Evolutionary conservation across 1,284 basidiomycete species (phyloP).

Genomic region (Ustilago esculenta): DNA sequence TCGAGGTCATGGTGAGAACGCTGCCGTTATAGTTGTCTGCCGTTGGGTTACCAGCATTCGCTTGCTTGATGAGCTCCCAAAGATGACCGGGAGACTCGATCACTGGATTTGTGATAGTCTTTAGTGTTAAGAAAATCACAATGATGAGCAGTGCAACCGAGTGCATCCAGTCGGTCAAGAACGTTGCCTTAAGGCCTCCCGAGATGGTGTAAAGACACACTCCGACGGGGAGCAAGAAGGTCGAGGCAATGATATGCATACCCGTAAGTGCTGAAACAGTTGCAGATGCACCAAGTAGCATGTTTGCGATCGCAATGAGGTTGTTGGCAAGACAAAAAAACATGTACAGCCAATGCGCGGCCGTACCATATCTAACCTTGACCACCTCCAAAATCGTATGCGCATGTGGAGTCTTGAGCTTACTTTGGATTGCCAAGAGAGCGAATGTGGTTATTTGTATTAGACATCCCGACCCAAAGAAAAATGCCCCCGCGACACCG

Average conservation of each 20-base stretch:
- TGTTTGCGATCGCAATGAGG: slow-evolving; percentile 59
- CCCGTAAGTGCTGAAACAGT: slow-evolving; percentile 58
- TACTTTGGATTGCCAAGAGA: slow-evolving; percentile 51
- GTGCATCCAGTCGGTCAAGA: slow-evolving; percentile 60
- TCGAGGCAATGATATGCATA: slow-evolving; percentile 56
- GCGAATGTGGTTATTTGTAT: slow-evolving; percentile 55
- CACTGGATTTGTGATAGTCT: slow-evolving; percentile 51
- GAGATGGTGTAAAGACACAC: slow-evolving; percentile 58
- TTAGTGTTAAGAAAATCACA: slow-evolving; percentile 51
- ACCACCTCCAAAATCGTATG: slow-evolving; percentile 63
- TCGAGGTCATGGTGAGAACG: slow-evolving; percentile 81
- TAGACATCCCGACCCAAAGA: slow-evolving; percentile 54
- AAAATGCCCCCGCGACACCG: slow-evolving; percentile 47
- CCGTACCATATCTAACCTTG: slow-evolving; percentile 52
- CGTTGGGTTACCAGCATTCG: slow-evolving; percentile 63
- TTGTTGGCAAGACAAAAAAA: slow-evolving; percentile 60
- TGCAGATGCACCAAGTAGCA: slow-evolving; percentile 59
- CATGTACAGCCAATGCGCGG: slow-evolving; percentile 59
- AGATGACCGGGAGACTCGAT: slow-evolving; percentile 42
- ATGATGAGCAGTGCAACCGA: slow-evolving; percentile 58
- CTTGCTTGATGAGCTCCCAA: slow-evolving; percentile 46
- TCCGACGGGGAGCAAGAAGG: slow-evolving; percentile 57
- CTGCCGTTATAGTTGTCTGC: slow-evolving; percentile 74
- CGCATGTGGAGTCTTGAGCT: slow-evolving; percentile 53
- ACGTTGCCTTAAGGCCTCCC: slow-evolving; percentile 57